Evolutionary conservation across 139 green algal genomes (phyloP).

Genomic region (Micractinium sp.): DNA sequence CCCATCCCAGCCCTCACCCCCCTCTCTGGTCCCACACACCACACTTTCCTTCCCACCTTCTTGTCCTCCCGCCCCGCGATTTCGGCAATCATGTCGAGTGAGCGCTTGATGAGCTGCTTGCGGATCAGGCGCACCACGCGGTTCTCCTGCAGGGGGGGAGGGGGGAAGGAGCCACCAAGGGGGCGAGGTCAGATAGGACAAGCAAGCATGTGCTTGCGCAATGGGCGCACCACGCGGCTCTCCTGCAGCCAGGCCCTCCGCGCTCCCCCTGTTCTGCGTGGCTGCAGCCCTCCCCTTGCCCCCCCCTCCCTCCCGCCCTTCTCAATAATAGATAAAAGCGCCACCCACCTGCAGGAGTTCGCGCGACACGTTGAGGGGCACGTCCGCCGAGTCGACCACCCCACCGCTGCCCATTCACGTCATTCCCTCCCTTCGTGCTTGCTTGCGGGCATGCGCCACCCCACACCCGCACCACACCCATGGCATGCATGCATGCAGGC

Average conservation of each 20-base stretch:
- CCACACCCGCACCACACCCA: no score
- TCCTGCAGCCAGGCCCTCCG: background rate
- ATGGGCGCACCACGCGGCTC: background rate
- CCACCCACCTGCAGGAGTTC: constrained; percentile 98
- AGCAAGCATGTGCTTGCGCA: background rate
- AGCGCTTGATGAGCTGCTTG: constrained; percentile 91
- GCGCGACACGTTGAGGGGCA: constrained; percentile 97
- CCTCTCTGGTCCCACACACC: no score
- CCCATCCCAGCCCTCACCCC: background rate
- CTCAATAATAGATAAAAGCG: no score
- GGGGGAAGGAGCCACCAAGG: no score
- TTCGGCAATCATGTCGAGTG: constrained; percentile 92
- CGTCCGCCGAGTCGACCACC: constrained; percentile 95
- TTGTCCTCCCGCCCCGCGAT: constrained; percentile 84
- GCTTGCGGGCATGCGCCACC: no score
- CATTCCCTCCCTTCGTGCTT: background rate
- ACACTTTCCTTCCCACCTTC: constrained; percentile 43
- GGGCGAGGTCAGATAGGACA: background rate
- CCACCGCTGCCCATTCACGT: constrained; percentile 44
- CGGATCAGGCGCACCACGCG: constrained; percentile 92
- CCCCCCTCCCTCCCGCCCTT: no score
- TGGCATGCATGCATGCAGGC: no score
- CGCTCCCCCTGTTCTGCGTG: no score
- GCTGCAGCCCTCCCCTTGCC: no score
- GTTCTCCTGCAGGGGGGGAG: constrained; percentile 52